A percentile compares a stretch with the other conserved stretches of the same genome.
phyloP scores from a whole-genome alignment of 2,329 filamentous ascomycete species.

The Aspergillus brasiliensis region DNA sequence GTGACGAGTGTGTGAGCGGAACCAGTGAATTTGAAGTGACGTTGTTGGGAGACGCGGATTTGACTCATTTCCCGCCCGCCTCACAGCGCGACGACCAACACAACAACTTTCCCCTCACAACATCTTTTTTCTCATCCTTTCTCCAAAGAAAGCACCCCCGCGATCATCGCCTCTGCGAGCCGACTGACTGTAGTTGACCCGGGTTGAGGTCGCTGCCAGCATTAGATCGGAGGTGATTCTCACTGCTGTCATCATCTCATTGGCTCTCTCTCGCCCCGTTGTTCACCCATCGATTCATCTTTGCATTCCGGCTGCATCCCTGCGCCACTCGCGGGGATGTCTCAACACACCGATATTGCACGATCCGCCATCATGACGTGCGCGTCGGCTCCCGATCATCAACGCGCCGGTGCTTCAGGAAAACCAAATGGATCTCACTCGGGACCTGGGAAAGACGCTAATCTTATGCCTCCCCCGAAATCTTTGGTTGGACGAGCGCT shows the following conservation, averaged over 20 bases:
- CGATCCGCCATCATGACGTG: constrained; percentile 54
- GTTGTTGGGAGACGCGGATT: constrained; percentile 8
- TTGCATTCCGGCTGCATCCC: constrained; percentile 20
- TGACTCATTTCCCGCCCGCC: constrained; percentile 24
- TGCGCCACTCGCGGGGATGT: constrained; percentile 33
- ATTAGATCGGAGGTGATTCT: neutral
- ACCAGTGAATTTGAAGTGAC: constrained; percentile 8
- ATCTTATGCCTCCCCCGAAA: constrained; percentile 41
- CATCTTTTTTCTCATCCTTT: constrained; percentile 18
- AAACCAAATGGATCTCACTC: constrained; percentile 25
- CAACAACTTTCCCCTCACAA: constrained; percentile 3
- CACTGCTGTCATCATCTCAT: neutral
- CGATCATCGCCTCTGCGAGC: neutral
- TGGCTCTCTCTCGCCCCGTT: constrained; percentile 8
- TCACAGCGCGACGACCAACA: neutral
- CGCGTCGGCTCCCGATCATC: constrained; percentile 25
- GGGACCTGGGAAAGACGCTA: constrained; percentile 33
- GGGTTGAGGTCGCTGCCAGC: neutral
- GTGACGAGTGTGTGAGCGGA: neutral
- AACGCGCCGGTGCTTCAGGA: constrained; percentile 21
- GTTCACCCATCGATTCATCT: constrained; percentile 11
- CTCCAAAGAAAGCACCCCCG: neutral
- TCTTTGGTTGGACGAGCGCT: constrained; percentile 46
- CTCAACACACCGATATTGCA: constrained; percentile 54
- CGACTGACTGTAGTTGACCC: no score